Percentiles rank a stretch among this genome's conserved stretches.
phyloP scores from a whole-genome alignment of 805 yeast species.

The Candida ortonii region DNA sequence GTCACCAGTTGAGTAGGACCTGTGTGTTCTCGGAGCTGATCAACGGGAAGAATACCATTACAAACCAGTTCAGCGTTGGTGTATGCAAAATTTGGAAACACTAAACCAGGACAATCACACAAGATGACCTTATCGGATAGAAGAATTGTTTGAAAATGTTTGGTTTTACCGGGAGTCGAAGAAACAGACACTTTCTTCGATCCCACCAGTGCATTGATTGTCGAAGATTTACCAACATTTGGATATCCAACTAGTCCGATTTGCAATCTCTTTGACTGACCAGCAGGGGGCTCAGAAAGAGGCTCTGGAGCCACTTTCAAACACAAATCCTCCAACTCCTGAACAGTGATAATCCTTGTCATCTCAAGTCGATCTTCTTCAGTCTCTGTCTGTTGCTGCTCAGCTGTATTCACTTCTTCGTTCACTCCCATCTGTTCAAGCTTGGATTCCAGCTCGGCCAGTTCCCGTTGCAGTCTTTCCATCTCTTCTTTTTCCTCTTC shows the following conservation, averaged over 20 bases:
- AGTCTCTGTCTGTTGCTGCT: slow-evolving; percentile 15
- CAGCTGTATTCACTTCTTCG: slow-evolving; percentile 22
- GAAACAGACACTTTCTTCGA: slow-evolving; percentile 98
- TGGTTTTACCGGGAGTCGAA: slow-evolving; percentile 97
- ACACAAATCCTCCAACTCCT: slow-evolving; percentile 81
- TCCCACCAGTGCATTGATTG: slow-evolving; percentile 94
- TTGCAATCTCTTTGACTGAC: slow-evolving; percentile 64
- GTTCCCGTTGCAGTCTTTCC: slow-evolving; percentile 17
- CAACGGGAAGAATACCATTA: slow-evolving; percentile 98
- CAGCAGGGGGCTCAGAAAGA: slow-evolving; percentile 47
- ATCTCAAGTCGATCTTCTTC: slow-evolving; percentile 43
- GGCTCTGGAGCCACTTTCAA: slow-evolving; percentile 75
- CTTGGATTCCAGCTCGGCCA: slow-evolving; percentile 22
- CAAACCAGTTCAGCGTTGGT: slow-evolving; percentile 96
- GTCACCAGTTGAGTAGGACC: slow-evolving; percentile 86
- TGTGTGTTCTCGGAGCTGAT: slow-evolving; percentile 87
- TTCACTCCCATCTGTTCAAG: slow-evolving; percentile 22
- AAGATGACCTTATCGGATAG: slow-evolving; percentile 78
- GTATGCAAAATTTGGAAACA: slow-evolving; percentile 95
- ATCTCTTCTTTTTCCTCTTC: slow-evolving; percentile 21
- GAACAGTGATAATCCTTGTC: slow-evolving; percentile 72
- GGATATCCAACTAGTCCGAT: slow-evolving; percentile 98
- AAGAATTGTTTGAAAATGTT: slow-evolving; percentile 95
- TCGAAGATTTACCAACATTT: slow-evolving; percentile 81
- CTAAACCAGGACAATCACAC: slow-evolving; percentile 99